Conservation (phyloP, 768 basidiomycete genomes). For the Russula olivacea region DNA sequence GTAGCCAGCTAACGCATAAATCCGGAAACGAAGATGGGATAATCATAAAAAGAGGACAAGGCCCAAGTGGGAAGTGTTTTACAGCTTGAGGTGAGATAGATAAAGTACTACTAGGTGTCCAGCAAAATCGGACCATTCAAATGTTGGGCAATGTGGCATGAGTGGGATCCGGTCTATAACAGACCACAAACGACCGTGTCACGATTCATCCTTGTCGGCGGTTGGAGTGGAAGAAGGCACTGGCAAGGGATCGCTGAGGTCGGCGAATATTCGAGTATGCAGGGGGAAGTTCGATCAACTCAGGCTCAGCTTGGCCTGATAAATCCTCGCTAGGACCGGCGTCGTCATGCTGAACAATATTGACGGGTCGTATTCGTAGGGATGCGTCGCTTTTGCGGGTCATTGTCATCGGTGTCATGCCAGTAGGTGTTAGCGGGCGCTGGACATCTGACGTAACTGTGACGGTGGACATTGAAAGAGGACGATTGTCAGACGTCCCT, state of each 20-base stretch:
- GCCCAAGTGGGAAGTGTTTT: neutral
- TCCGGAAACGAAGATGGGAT: neutral
- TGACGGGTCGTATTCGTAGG: constrained; percentile 57
- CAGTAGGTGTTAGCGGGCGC: constrained; percentile 18
- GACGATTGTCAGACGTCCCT: too few species aligned
- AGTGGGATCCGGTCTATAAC: neutral
- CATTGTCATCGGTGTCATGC: constrained; percentile 31
- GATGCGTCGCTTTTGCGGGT: constrained; percentile 42
- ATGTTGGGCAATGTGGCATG: neutral
- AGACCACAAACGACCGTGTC: neutral
- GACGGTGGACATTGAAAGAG: too few species aligned
- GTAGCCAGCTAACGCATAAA: too few species aligned
- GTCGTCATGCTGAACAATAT: constrained; percentile 81
- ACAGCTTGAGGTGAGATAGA: neutral
- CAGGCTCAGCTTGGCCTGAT: constrained; percentile 38
- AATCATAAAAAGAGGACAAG: neutral
- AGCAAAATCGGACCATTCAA: neutral
- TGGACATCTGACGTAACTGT: too few species aligned
- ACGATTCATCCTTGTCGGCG: neutral
- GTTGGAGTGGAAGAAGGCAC: neutral
- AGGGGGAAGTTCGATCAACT: constrained; percentile 79
- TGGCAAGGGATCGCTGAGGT: neutral
- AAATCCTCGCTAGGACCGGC: constrained; percentile 49
- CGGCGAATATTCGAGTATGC: constrained; percentile 62
- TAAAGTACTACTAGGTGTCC: neutral